Conservation (phyloP, 2,329 filamentous ascomycete genomes). For the Xylariomycetidae sp. region DNA sequence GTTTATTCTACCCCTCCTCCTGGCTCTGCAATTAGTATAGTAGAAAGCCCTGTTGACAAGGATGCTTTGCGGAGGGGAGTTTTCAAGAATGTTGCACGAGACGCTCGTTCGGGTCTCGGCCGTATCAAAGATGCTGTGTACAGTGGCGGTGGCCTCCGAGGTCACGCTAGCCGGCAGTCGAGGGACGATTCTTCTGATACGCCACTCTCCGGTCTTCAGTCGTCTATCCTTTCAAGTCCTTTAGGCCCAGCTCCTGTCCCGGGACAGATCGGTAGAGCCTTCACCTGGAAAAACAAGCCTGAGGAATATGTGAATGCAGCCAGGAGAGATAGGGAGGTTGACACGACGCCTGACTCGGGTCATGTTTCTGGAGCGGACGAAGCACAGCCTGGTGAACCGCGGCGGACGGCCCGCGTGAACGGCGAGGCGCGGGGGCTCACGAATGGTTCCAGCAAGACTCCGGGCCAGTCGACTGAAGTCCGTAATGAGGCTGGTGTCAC, state of each 20-base stretch:
- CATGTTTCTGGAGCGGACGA: conserved; percentile 9
- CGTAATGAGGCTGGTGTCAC: conserved; percentile 29
- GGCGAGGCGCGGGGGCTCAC: conserved; percentile 10
- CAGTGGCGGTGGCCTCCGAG: conserved; percentile 49
- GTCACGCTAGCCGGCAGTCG: conserved; percentile 50
- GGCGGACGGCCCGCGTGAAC: conserved; percentile 9
- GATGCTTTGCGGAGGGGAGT: conserved; percentile 60
- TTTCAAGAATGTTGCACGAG: conserved; percentile 76
- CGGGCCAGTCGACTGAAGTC: conserved; percentile 13
- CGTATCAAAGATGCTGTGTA: conserved; percentile 79
- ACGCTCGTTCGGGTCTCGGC: conserved; percentile 76
- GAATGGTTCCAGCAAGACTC: conserved; percentile 17
- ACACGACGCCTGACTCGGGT: conserved; percentile 13
- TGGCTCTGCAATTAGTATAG: conserved; percentile 41
- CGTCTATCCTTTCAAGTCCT: conserved; percentile 32
- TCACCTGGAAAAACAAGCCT: conserved; percentile 61
- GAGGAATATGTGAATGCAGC: conserved; percentile 50
- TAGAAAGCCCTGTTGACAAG: conserved; percentile 47
- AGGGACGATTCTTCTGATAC: conserved; percentile 49
- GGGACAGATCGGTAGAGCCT: conserved; percentile 43
- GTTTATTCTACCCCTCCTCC: conserved; percentile 40
- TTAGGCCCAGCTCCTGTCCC: conserved; percentile 25
- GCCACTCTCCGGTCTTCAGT: conserved; percentile 28
- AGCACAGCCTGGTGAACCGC: conserved; percentile 8
- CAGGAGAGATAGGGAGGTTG: conserved; percentile 30